Evolutionary conservation across 2,329 filamentous ascomycete genomes (phyloP).

Genomic region (Pseudocercospora pini-densiflorae): DNA sequence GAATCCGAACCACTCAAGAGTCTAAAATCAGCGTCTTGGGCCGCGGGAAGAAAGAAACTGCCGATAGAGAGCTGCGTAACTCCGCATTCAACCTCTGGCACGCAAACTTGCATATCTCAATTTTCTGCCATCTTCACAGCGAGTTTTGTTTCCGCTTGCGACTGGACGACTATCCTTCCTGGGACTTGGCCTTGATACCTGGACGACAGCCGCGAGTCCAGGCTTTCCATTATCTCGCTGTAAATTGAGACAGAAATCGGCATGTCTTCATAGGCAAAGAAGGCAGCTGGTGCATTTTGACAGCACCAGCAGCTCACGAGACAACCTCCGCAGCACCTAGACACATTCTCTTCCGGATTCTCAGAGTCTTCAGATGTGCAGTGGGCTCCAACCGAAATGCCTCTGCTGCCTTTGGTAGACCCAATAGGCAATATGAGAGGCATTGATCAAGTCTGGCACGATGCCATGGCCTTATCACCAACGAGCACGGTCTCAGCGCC

Average conservation of each 20-base stretch:
- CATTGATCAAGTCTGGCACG: not conserved
- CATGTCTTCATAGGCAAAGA: conserved; percentile 15
- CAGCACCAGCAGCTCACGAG: conserved; percentile 12
- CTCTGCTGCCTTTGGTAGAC: not conserved
- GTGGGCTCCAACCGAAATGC: not conserved
- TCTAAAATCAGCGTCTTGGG: conserved; percentile 16
- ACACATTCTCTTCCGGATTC: not conserved
- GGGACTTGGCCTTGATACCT: conserved; percentile 12
- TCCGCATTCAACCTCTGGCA: conserved; percentile 7
- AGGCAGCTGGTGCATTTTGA: conserved; percentile 19
- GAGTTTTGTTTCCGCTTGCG: conserved; percentile 19
- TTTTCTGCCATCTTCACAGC: conserved; percentile 5
- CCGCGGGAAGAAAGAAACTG: conserved; percentile 22
- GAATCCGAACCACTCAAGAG: conserved; percentile 6
- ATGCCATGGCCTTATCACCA: not conserved
- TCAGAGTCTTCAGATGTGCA: conserved; percentile 4
- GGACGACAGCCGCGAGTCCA: conserved; percentile 21
- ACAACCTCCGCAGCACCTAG: not conserved
- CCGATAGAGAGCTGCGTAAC: conserved; percentile 11
- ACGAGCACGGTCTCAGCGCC: not conserved
- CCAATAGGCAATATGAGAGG: not conserved
- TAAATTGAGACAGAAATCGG: not conserved
- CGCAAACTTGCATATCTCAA: conserved; percentile 24
- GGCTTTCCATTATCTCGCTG: not conserved
- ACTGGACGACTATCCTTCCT: not conserved